phyloP scores from a whole-genome alignment of 2,329 filamentous ascomycete genomes.

The Exutisphaerella laricina region DNA sequence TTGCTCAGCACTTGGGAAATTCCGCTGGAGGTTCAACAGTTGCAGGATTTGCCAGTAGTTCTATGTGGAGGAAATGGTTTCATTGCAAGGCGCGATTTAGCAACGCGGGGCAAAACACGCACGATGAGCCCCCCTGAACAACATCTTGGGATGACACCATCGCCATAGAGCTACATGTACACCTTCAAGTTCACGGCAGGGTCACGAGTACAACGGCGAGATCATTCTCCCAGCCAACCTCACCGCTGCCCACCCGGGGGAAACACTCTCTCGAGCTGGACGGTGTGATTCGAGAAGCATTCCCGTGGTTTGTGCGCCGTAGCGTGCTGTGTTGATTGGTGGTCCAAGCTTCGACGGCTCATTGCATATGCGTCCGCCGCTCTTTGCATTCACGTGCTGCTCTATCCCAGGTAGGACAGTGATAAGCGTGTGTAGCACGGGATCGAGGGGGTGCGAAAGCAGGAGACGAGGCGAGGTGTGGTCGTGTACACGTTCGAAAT shows the following conservation, averaged over 20 bases:
- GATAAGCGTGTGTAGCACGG: slow-evolving; percentile 1
- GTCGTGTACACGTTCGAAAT: neutral
- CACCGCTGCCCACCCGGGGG: neutral
- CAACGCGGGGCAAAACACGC: no score
- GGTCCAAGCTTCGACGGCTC: neutral
- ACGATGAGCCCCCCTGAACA: no score
- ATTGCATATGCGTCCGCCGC: neutral
- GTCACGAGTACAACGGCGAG: neutral
- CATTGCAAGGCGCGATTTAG: no score
- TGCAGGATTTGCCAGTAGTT: no score
- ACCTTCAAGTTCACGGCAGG: neutral
- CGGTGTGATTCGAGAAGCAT: no score
- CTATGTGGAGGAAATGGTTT: no score
- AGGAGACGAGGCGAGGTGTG: no score
- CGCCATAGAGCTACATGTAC: neutral
- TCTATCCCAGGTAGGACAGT: neutral
- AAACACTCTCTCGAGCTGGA: no score
- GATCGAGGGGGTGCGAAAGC: no score
- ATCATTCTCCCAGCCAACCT: neutral
- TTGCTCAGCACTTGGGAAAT: no score
- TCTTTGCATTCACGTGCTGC: neutral
- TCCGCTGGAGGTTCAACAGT: no score
- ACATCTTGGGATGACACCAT: no score
- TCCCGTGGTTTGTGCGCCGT: neutral
- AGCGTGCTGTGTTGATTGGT: neutral